These are phyloP conservation scores for Capronia americana DNA, from an alignment of 2,329 filamentous ascomycete species.

Conservation along the genomic window DNA sequence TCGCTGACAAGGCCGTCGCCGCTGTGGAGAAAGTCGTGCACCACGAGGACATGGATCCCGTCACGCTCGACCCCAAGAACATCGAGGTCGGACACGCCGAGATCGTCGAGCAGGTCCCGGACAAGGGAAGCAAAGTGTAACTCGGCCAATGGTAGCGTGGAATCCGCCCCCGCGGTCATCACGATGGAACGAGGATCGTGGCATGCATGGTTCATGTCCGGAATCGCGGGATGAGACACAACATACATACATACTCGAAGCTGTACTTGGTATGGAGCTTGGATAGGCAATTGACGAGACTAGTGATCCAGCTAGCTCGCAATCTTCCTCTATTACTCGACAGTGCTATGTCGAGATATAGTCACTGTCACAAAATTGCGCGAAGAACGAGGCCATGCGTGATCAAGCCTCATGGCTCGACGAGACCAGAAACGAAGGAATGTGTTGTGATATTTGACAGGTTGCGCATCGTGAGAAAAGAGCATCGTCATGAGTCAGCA, in stretches of 20 bases:
- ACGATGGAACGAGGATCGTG: background rate
- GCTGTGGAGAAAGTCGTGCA: constrained; percentile 49
- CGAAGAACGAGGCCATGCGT: background rate
- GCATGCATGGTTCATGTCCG: background rate
- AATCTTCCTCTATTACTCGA: background rate
- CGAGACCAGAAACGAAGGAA: background rate
- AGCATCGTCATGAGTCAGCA: background rate
- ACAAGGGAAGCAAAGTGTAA: constrained; percentile 18
- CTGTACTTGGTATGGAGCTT: background rate
- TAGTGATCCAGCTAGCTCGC: background rate
- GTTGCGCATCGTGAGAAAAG: background rate
- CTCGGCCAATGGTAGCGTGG: background rate
- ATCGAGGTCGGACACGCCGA: constrained; percentile 16
- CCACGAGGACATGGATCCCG: constrained; percentile 33
- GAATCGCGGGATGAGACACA: background rate
- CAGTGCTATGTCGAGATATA: background rate
- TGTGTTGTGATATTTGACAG: background rate
- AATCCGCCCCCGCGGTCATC: too few relatives aligned
- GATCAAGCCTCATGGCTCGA: background rate
- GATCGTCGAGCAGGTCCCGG: constrained; percentile 17
- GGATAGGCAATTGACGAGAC: background rate
- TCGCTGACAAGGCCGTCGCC: constrained; percentile 45
- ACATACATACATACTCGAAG: background rate
- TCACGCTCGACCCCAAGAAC: constrained; percentile 18
- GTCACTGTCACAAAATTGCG: background rate